Evolutionary conservation across 1,284 basidiomycete species (phyloP).

Genomic region (Ganoderma multipileum): DNA sequence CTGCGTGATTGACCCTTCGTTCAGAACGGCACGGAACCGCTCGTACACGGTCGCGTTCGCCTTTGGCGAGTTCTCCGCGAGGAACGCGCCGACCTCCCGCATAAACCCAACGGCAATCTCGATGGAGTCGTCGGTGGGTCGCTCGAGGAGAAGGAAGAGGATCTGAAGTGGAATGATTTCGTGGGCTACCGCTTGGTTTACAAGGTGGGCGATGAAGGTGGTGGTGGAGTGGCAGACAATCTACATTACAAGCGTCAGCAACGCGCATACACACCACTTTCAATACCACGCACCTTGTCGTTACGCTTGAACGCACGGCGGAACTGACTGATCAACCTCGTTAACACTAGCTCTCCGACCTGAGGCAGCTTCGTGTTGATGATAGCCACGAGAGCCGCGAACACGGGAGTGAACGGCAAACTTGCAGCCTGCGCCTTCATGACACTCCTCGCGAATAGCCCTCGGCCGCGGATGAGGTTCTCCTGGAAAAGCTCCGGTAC

Average conservation of each 20-base stretch:
- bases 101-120: slow-evolving; percentile 98
- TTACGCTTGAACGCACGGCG: slow-evolving; percentile 95
- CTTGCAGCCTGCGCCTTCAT: slow-evolving; percentile 99
- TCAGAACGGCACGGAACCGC: slow-evolving; percentile 94
- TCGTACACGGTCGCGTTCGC: slow-evolving; percentile 95
- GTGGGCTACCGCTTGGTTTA: slow-evolving; percentile 95
- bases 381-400: slow-evolving; percentile 93
- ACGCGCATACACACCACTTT: not conserved
- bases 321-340: slow-evolving; percentile 94
- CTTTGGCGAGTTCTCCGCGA: slow-evolving; percentile 93
- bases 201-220: slow-evolving; percentile 95
- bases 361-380: slow-evolving; percentile 98
- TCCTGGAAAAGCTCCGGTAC: slow-evolving; percentile 94
- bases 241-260: slow-evolving; percentile 46
- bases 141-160: slow-evolving; percentile 91
- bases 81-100: slow-evolving; percentile 96
- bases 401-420: slow-evolving; percentile 97
- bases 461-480: slow-evolving; percentile 90
- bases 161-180: slow-evolving; percentile 97
- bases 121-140: slow-evolving; percentile 97
- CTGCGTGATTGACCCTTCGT: slow-evolving; percentile 95
- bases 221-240: slow-evolving; percentile 93
- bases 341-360: slow-evolving; percentile 92
- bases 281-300: slow-evolving; percentile 81
- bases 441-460: slow-evolving; percentile 90